These are phyloP conservation scores for Pholiota microspora DNA, from an alignment of 768 basidiomycete species.

Conservation along the genomic window DNA sequence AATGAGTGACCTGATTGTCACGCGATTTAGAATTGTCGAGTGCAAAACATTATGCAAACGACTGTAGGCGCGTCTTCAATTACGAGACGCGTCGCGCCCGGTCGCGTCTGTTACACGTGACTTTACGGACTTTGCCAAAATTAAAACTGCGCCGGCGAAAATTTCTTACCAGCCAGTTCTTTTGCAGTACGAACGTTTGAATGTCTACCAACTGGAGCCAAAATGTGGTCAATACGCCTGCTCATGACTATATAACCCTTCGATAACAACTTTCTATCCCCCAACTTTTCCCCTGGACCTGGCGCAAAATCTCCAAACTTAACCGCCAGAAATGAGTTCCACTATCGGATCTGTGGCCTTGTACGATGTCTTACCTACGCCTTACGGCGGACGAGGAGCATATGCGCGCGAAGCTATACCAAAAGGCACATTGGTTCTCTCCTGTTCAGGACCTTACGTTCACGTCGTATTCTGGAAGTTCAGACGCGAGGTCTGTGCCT, in stretches of 20 bases:
- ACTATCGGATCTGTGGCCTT: background rate
- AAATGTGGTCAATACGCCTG: background rate
- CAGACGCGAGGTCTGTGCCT: slow-evolving; percentile 63
- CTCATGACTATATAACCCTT: background rate
- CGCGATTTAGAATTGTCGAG: too few relatives aligned
- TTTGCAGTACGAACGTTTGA: background rate
- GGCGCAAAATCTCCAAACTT: background rate
- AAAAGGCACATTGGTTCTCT: slow-evolving; percentile 41
- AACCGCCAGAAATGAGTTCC: background rate
- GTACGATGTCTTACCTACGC: slow-evolving; percentile 32
- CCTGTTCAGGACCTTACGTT: slow-evolving; percentile 48
- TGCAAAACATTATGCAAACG: too few relatives aligned
- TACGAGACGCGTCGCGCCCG: too few relatives aligned
- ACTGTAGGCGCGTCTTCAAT: too few relatives aligned
- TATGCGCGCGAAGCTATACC: slow-evolving; percentile 43
- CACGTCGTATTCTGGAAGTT: slow-evolving; percentile 61
- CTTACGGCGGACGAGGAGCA: slow-evolving; percentile 51
- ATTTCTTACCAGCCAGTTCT: background rate
- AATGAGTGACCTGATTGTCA: too few relatives aligned
- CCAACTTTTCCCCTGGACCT: background rate
- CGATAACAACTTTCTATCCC: background rate
- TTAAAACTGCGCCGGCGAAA: too few relatives aligned
- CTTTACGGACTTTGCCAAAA: too few relatives aligned
- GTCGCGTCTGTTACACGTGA: background rate
- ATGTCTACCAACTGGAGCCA: background rate